phyloP scores from a whole-genome alignment of 495 filamentous ascomycete genomes.

The Cenococcum geophilum region DNA sequence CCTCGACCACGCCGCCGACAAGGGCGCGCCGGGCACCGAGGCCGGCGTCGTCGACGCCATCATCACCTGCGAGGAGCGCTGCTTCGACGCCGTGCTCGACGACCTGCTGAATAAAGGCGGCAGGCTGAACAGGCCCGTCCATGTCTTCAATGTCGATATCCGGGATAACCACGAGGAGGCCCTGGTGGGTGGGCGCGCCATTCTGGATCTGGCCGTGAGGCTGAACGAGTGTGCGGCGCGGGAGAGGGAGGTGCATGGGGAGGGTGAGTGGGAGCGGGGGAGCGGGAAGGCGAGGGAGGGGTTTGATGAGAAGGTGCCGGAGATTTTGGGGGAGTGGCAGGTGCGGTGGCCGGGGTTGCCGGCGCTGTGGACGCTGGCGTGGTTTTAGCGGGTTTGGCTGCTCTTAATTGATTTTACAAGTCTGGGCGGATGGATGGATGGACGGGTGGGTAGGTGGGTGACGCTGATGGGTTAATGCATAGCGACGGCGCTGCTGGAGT shows the following conservation, averaged over 20 bases:
- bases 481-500: too few species aligned
- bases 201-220: conserved; percentile 81
- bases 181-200: conserved; percentile 80
- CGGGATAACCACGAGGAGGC: conserved; percentile 98
- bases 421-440: too few species aligned
- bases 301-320: conserved; percentile 91
- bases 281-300: conserved; percentile 58
- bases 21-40: conserved; percentile 60
- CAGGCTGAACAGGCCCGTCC: conserved; percentile 81
- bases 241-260: conserved; percentile 61
- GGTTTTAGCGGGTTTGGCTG: conserved; percentile 59
- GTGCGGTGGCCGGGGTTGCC: conserved; percentile 88
- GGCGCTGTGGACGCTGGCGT: conserved; percentile 88
- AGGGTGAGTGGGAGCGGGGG: conserved; percentile 58
- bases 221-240: conserved; percentile 76
- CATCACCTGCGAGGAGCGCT: conserved; percentile 95
- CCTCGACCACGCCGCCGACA: conserved; percentile 44
- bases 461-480: too few species aligned
- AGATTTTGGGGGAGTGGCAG: conserved; percentile 93
- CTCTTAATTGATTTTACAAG: too few species aligned
- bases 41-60: conserved; percentile 90
- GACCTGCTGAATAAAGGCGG: conserved; percentile 80
- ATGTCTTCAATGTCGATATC: conserved; percentile 97
- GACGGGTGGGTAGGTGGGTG: too few species aligned
- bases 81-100: conserved; percentile 97